Percentiles rank a stretch among this genome's conserved stretches.
Conservation (phyloP, 192 early-diverging fungal species). For the Haplosporangium gracile region DNA sequence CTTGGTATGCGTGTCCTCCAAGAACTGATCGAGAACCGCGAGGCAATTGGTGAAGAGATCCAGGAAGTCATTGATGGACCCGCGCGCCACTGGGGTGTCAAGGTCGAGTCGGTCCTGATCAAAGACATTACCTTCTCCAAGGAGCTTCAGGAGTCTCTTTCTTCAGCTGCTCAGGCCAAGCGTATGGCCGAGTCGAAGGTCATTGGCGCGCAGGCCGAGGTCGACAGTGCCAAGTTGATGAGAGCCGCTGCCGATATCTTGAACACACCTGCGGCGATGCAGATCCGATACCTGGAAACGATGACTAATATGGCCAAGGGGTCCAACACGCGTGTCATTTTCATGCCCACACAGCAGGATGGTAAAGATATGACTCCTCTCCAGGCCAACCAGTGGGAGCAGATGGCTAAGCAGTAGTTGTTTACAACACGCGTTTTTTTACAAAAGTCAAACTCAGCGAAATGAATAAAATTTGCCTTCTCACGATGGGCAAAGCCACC, state of each 20-base stretch:
- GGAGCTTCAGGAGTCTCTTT: constrained; percentile 84
- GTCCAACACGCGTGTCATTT: constrained; percentile 79
- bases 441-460: neutral
- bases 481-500: constrained; percentile 1
- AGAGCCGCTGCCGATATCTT: constrained; percentile 90
- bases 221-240: constrained; percentile 91
- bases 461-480: neutral
- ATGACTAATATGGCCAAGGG: constrained; percentile 78
- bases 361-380: constrained; percentile 20
- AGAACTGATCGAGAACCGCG: constrained; percentile 89
- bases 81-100: constrained; percentile 84
- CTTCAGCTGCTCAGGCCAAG: constrained; percentile 88
- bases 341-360: constrained; percentile 62
- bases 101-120: constrained; percentile 82
- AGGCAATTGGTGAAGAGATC: constrained; percentile 86
- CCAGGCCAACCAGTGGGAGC: constrained; percentile 32
- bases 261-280: constrained; percentile 82
- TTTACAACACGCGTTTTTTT: neutral
- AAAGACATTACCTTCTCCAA: constrained; percentile 82
- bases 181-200: constrained; percentile 91
- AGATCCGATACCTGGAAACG: constrained; percentile 92
- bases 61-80: constrained; percentile 84
- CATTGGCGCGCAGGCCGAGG: constrained; percentile 88
- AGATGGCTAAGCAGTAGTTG: constrained; percentile 16
- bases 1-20: constrained; percentile 85